Evolutionary conservation across 768 basidiomycete genomes (phyloP).

Genomic region (Nevesoporus exiguus): DNA sequence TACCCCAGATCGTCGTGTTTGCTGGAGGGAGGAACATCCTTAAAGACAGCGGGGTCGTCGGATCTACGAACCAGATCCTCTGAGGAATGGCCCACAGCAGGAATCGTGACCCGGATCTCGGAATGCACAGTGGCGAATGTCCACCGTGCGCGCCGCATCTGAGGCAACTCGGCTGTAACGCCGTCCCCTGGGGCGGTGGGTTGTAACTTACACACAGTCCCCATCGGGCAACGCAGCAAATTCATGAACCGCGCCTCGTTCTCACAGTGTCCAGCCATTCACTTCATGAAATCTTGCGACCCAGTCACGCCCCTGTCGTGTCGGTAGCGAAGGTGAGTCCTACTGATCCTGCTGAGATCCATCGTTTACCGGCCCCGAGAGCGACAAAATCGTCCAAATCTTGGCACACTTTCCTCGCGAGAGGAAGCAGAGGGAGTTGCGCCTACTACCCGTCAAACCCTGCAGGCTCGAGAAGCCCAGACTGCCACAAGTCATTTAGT

Average conservation of each 20-base stretch:
- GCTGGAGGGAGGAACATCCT: not conserved
- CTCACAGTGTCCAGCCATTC: conserved; percentile 4
- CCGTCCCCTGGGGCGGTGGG: conserved; percentile 10
- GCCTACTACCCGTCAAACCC: not conserved
- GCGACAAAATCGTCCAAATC: not conserved
- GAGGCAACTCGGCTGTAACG: conserved; percentile 14
- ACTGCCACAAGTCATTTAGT: conserved; percentile 25
- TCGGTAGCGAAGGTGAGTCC: conserved; percentile 11
- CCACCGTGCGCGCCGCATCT: conserved; percentile 10
- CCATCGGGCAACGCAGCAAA: conserved; percentile 7
- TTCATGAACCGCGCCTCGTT: conserved; percentile 10
- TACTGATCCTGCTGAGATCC: conserved; percentile 5
- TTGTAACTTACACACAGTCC: not conserved
- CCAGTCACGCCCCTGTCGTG: not conserved
- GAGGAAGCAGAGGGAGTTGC: not conserved
- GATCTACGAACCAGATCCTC: conserved; percentile 20
- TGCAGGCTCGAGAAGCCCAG: conserved; percentile 6
- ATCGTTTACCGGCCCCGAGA: conserved; percentile 18
- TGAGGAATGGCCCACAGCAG: conserved; percentile 7
- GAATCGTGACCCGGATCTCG: conserved; percentile 19
- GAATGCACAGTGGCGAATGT: conserved; percentile 6
- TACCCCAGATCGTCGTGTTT: conserved; percentile 19
- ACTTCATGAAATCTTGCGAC: conserved; percentile 1
- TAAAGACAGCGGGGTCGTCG: conserved; percentile 8
- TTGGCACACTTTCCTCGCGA: not conserved